Base-by-base conservation (phyloP, 2,329 filamentous ascomycete species). In the Ophiostoma australiae region DNA sequence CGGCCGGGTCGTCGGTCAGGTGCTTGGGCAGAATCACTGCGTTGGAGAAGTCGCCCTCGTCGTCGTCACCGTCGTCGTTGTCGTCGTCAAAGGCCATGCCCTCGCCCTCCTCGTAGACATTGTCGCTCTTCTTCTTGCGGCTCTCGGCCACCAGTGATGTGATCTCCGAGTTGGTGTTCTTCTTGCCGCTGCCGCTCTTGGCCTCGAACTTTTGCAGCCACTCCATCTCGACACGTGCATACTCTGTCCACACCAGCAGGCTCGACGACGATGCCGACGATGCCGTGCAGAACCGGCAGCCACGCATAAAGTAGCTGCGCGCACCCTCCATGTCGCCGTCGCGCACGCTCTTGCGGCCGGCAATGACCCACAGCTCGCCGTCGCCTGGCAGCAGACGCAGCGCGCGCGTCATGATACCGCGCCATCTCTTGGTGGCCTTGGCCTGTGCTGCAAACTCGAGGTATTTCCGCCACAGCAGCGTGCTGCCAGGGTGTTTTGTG, bases 311-410 rank as follows among this genome's bases (percentile, higher is more conserved):
- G 85, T 84, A 95, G 67, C 88, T 90, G 73, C 95, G 83, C 2
- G 94, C 93, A 65, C 90, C 89, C 33, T 89, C 90, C 88, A 98
- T 97, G 80, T 98, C 94, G 2, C 91, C 92, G 76, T 93, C 88
- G 23, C 85, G 84, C 58, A 96, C 93, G 69, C 94, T 86, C 68
- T 90, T 87, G 74, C 90, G 89, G 72, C 92, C 91, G 4, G 94
- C 94, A 69, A 94, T 89, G 74, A 95, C 85, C 95, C 95, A 99
- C 70, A 99, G 82, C 72, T 91, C 90, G 10, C 90, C 84, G 75
- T 94, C 92, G 70, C 89, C 88, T 20, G 95, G 94, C 80, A 97
- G 93, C 81, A 99, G 85, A 74, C 94, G 87, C 75, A 98, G 83
- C 20, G 92, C 91, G 67, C 88, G 82, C 27, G 86, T 89, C 80